Base-by-base conservation (phyloP, 495 filamentous ascomycete species). In the Ascodesmis nigricans region DNA sequence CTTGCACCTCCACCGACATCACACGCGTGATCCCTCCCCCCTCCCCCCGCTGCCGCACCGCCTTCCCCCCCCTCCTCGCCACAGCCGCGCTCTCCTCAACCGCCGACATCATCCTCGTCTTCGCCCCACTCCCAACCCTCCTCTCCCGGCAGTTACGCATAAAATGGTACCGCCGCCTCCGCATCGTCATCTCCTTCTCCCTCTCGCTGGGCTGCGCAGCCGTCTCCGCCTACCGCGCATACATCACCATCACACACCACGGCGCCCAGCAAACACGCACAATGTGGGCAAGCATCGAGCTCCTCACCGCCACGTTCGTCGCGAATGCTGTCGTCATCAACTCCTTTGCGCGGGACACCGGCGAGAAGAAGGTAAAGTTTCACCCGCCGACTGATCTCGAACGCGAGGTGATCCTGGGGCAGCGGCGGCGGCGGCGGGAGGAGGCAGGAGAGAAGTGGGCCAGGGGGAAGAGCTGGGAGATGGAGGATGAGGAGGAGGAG, bases 91-190 rank as follows among this genome's bases (percentile, higher is more conserved):
- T 74, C 49, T 83, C 91, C 47, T 69, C 91, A 36, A 58, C 90
- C 23, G 91, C 83, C 19, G 87, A 97, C 50, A 56, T 93, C 4
- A 58, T 91, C 2, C 67, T 97, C 18, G 69, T 95, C 24, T 61
- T 71, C 33, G 91, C 91, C 44, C 87, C 87, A 0, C 72, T 93
- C 22, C 78, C 82, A 0, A 73, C 92, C 35, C 75, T 95, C 35
- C 46, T 91, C 22, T 61, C 64, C 29, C 76, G 74, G 11, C 55
- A 66, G 7, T 81, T 91, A 73, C 49, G 60, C 0, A 41, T 67
- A 20, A 76, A 66, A 36, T 64, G 66, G 33, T 65, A 57, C 33
- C 18, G 51, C 14, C 46, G 43, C 11, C 24, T 9, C 3, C 29
- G 11, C 26, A 67, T 93, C 3, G 63, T 73, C 7, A 46, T 73